A percentile compares a stretch with the other conserved stretches of the same genome.
These are phyloP conservation scores for Ogataea zsoltii DNA, from an alignment of 805 yeast genomes.

Conservation along the genomic window DNA sequence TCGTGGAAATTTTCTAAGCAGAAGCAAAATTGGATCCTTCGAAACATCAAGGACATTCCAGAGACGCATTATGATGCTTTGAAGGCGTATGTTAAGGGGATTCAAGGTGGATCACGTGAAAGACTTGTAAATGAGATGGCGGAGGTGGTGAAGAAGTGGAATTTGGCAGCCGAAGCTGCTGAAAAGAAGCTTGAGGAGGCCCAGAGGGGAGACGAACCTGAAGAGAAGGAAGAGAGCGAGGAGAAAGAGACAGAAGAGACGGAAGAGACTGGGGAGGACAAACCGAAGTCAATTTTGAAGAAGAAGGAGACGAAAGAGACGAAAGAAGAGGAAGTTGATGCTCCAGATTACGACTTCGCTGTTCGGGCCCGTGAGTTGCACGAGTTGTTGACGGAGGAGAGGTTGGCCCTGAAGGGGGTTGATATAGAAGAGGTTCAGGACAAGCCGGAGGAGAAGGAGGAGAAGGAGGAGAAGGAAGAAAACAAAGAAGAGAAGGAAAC, in stretches of 20 bases:
- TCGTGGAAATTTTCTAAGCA: constrained; percentile 85
- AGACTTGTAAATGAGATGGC: constrained; percentile 53
- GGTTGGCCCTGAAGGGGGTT: constrained; percentile 36
- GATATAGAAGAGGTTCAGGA: constrained; percentile 17
- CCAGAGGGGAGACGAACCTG: constrained; percentile 17
- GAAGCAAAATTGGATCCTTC: constrained; percentile 83
- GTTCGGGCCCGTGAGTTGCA: constrained; percentile 41
- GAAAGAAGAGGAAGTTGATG: constrained; percentile 13
- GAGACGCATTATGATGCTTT: constrained; percentile 53
- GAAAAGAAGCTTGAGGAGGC: constrained; percentile 40
- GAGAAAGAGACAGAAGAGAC: constrained; percentile 13
- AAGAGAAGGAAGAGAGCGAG: constrained; percentile 12
- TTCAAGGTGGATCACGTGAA: constrained; percentile 70
- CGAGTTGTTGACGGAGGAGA: constrained; percentile 38
- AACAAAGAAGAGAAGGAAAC: constrained; percentile 8
- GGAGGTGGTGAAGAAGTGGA: constrained; percentile 56
- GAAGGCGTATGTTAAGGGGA: constrained; percentile 51
- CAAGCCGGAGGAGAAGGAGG: constrained; percentile 8
- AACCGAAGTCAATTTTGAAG: constrained; percentile 13
- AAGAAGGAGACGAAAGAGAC: constrained; percentile 23
- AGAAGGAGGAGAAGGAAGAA: constrained; percentile 10
- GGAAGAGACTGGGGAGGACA: constrained; percentile 15
- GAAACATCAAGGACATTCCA: constrained; percentile 56
- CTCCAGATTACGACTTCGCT: constrained; percentile 41
- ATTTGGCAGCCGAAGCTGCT: constrained; percentile 44